Evolutionary conservation across 805 yeast genomes (phyloP).

Genomic region (Candida parachauliodes): DNA sequence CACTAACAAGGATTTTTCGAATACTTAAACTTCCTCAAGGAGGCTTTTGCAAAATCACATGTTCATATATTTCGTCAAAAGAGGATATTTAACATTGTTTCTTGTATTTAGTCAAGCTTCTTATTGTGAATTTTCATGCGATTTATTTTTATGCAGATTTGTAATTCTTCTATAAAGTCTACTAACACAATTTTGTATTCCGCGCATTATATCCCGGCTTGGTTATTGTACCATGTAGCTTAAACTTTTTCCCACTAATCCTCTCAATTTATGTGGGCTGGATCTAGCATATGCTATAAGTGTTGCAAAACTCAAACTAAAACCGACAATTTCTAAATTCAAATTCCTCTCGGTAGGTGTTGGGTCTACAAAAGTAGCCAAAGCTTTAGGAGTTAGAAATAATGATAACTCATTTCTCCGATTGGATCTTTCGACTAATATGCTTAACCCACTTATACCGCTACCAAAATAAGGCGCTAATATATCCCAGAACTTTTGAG

Average conservation of each 20-base stretch:
- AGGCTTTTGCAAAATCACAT: too few species aligned
- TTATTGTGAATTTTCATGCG: too few species aligned
- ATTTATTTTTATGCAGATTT: too few species aligned
- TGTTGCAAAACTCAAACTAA: conserved; percentile 27
- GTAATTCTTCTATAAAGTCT: too few species aligned
- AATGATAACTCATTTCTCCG: conserved; percentile 42
- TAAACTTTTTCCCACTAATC: conserved; percentile 28
- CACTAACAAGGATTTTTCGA: too few species aligned
- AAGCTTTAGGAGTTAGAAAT: conserved; percentile 36
- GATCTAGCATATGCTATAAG: conserved; percentile 25
- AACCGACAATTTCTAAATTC: conserved; percentile 20
- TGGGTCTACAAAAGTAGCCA: conserved; percentile 23
- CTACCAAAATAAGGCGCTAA: conserved; percentile 33
- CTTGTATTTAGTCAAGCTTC: too few species aligned
- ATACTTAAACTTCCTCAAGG: too few species aligned
- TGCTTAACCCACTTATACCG: conserved; percentile 32
- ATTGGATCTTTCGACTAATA: conserved; percentile 28
- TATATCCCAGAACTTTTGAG: conserved; percentile 25
- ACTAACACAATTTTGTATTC: too few species aligned
- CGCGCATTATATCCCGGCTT: too few species aligned
- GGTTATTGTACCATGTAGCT: conserved; percentile 8
- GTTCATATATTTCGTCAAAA: too few species aligned
- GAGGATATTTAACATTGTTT: too few species aligned
- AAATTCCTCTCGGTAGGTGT: conserved; percentile 12
- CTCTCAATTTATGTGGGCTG: conserved; percentile 25